Evolutionary conservation across 176 grass and related monocot genomes (phyloP).

Genomic region (Alloteropsis semialata): DNA sequence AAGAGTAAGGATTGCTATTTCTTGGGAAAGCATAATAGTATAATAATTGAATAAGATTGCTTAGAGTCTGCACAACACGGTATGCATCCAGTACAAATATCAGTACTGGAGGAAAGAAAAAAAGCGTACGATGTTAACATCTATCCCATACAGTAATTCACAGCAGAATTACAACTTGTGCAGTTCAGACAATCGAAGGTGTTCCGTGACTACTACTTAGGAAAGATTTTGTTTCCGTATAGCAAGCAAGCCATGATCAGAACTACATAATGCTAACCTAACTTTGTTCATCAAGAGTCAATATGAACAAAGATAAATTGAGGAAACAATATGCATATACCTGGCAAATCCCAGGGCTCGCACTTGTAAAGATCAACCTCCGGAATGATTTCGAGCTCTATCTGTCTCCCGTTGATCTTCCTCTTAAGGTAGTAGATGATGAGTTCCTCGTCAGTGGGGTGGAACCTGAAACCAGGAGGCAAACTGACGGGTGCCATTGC

Average conservation of each 20-base stretch:
- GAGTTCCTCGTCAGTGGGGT: constrained; percentile 92
- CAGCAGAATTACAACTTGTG: neutral
- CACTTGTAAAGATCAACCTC: constrained; percentile 99
- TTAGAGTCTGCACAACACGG: constrained; percentile 14
- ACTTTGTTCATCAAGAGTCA: neutral
- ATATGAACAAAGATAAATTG: neutral
- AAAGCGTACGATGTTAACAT: constrained; percentile 17
- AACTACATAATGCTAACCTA: neutral
- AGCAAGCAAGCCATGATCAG: neutral
- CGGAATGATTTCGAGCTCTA: constrained; percentile 89
- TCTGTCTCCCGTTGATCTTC: constrained; percentile 85
- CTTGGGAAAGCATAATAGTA: constrained; percentile 17
- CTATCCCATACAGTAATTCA: neutral
- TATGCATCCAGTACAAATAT: constrained; percentile 35
- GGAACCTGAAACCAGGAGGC: constrained; percentile 92
- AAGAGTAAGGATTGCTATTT: constrained; percentile 33
- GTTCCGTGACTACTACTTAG: neutral
- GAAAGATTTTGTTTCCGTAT: neutral
- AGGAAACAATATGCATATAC: constrained; percentile 35
- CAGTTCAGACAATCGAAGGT: neutral
- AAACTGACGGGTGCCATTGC: constrained; percentile 81
- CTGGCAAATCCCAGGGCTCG: constrained; percentile 90
- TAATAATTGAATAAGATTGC: constrained; percentile 51
- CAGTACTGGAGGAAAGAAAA: constrained; percentile 21
- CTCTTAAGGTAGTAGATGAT: constrained; percentile 91